A percentile compares a stretch with the other conserved stretches of the same genome.
Evolutionary conservation across 805 yeast genomes (phyloP).

Genomic region (Hanseniaspora guilliermondii): DNA sequence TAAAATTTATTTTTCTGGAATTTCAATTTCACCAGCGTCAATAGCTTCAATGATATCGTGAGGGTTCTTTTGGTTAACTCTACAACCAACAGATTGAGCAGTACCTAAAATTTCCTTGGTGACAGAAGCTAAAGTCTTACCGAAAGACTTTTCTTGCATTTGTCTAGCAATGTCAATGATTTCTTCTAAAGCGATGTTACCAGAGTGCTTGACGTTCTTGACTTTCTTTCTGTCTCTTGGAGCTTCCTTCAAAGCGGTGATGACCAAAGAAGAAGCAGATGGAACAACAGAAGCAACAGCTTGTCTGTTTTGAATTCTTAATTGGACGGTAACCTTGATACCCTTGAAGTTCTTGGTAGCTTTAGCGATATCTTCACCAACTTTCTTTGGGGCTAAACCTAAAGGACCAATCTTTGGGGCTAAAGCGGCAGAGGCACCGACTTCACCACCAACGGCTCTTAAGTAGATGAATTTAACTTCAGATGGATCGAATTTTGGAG

Average conservation of each 20-base stretch:
- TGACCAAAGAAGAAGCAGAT: constrained; percentile 96
- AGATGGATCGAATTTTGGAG: constrained; percentile 97
- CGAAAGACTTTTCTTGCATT: constrained; percentile 95
- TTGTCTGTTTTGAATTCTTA: constrained; percentile 99
- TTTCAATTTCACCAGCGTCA: constrained; percentile 94
- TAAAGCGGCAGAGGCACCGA: constrained; percentile 98
- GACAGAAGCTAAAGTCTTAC: constrained; percentile 93
- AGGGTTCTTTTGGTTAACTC: constrained; percentile 98
- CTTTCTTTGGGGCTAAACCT: constrained; percentile 99
- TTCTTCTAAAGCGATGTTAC: constrained; percentile 95
- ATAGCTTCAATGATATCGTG: constrained; percentile 98
- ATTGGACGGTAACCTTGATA: constrained; percentile 96
- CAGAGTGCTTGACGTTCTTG: constrained; percentile 98
- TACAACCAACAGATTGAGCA: constrained; percentile 98
- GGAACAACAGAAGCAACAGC: constrained; percentile 98
- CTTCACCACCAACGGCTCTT: constrained; percentile 99
- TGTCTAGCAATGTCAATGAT: constrained; percentile 93
- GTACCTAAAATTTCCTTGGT: constrained; percentile 98
- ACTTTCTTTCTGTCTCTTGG: constrained; percentile 99
- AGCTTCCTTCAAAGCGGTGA: constrained; percentile 98
- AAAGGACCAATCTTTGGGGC: constrained; percentile 99
- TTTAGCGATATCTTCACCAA: constrained; percentile 99
- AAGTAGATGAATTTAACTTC: constrained; percentile 97
- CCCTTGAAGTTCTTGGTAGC: constrained; percentile 99
- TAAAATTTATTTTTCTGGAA: constrained; percentile 28